Evolutionary conservation across 441 rosid genomes (phyloP), one percentile per base, ranked within the genome.

Genomic region (Pelargonium citronellum): DNA sequence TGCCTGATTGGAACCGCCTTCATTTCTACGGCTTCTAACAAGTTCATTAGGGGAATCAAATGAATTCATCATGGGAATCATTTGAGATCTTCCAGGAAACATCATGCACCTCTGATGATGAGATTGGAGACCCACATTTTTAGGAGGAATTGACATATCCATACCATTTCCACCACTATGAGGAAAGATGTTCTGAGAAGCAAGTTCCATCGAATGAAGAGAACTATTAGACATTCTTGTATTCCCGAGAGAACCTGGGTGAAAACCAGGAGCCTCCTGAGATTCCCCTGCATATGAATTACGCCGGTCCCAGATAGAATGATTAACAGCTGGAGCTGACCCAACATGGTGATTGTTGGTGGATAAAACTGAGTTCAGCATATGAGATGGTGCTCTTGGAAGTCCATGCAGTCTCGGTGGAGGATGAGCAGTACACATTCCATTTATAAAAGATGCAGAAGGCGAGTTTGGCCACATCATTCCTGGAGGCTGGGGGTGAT

Each of bases 1-100:
- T 58, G 79, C 73, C 74, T 78, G 89, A 78, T 67, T 82, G 47
- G 81, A 70, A 71, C 77, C 75, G 19, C 86, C 84, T 69, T 86
- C 95, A 74, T 80, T 87, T 84, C 88, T 80, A 37, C 85, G 88
- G 78, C 79, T 80, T 76, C 95, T 84, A 61, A 73, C 69, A 37
- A 79, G 87, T 65, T 86, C 90, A 69, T 69, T 81, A 39, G 87
- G 83, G 73, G 80, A 67, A 69, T 83, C 85, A 70, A 79, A 79
- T 51, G 90, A 74, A 77, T 63, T 78, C 46, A 70, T 71, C 66
- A 72, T 49, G n/a, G 55, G 55, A 2, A 49, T 49, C 16, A n/a
- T n/a, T 49, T 49, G 55, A n/a, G 55, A 6, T 49, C 55, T 49
- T 12, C 55, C 55, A 4, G 55, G 55, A 49, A 49, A 49, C 55